These are phyloP conservation scores for Mortierella sp. DNA, from an alignment of 371 early-diverging fungal genomes.

Conservation along the genomic window DNA sequence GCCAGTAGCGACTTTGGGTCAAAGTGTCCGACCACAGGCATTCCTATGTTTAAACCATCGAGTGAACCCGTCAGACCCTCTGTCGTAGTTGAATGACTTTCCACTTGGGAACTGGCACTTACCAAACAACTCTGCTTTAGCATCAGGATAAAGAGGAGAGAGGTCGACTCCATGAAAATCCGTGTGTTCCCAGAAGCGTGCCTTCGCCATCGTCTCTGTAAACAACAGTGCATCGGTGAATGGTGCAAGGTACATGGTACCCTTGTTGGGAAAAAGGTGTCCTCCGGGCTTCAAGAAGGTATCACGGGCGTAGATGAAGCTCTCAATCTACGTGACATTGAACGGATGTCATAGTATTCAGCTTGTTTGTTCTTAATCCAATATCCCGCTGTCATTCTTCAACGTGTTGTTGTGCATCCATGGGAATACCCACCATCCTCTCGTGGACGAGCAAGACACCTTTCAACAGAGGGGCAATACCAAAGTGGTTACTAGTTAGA, in stretches of 20 bases:
- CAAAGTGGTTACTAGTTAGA: too few relatives aligned
- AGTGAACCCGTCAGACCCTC: too few relatives aligned
- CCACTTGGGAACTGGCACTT: conserved; percentile 6
- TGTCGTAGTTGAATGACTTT: background rate
- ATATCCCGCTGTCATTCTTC: too few relatives aligned
- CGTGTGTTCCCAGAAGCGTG: conserved; percentile 87
- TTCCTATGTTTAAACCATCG: conserved; percentile 44
- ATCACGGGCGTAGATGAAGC: conserved; percentile 89
- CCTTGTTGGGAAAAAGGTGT: conserved; percentile 89
- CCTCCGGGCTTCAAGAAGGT: conserved; percentile 93
- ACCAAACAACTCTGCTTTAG: conserved; percentile 89
- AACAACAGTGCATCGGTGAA: conserved; percentile 85
- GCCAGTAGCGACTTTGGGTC: conserved; percentile 87
- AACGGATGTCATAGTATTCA: background rate
- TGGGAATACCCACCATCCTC: conserved; percentile 73
- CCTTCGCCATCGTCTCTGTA: conserved; percentile 94
- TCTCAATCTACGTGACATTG: conserved; percentile 68
- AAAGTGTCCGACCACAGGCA: conserved; percentile 95
- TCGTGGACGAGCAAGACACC: conserved; percentile 95
- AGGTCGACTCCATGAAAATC: conserved; percentile 96
- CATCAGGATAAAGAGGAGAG: conserved; percentile 81
- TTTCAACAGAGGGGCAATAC: background rate
- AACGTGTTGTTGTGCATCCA: background rate
- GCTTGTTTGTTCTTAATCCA: too few relatives aligned
- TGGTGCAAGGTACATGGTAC: conserved; percentile 91